Conservation (phyloP, 106 monocot species). For the Alisma plantagoaquatica region DNA sequence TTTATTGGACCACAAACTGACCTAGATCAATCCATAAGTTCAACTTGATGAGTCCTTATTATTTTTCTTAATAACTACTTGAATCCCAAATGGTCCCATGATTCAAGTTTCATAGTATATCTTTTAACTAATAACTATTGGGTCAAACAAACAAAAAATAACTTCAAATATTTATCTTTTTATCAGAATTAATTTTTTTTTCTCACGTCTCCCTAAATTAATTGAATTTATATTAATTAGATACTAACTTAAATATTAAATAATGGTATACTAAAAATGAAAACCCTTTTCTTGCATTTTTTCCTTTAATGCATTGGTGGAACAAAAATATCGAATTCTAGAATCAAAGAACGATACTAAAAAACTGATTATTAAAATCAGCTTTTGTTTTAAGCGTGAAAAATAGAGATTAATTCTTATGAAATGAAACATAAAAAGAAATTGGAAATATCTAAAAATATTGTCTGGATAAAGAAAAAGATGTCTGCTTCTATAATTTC, state of each 20-base stretch:
- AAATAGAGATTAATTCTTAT: not conserved
- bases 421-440: not conserved
- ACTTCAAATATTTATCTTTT: slow-evolving; percentile 2
- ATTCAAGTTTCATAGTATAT: not conserved
- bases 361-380: not conserved
- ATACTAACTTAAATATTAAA: slow-evolving; percentile 3
- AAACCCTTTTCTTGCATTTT: not conserved
- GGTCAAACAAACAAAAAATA: not conserved
- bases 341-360: not conserved
- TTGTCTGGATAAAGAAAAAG: not conserved
- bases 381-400: not conserved
- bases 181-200: not conserved
- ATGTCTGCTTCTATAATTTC: not conserved
- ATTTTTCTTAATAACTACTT: not conserved
- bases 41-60: not conserved
- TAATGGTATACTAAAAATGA: not conserved
- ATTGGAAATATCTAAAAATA: not conserved
- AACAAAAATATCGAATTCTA: slow-evolving; percentile 1
- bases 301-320: slow-evolving; percentile 2
- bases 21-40: slow-evolving; percentile 4
- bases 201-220: not conserved
- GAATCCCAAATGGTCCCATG: not conserved
- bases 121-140: not conserved
- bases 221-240: not conserved
- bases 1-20: slow-evolving; percentile 2